These are phyloP conservation scores for Vanrija humicola DNA, from an alignment of 1,284 basidiomycete species.

Conservation along the genomic window DNA sequence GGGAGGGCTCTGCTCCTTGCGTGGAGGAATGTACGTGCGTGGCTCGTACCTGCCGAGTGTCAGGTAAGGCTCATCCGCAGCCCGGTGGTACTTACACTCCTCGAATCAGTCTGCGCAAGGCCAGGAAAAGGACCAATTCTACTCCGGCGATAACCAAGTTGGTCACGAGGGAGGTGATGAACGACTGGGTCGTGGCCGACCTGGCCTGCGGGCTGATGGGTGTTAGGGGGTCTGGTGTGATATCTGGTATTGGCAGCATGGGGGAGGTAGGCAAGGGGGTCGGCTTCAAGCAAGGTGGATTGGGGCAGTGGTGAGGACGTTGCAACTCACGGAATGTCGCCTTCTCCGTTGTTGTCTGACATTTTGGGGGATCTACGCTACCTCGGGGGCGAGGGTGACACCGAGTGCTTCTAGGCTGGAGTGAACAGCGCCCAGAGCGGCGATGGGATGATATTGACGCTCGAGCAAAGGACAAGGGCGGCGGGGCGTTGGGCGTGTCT, in stretches of 20 bases:
- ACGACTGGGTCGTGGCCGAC: conserved; percentile 54
- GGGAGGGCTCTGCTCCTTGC: conserved; percentile 32
- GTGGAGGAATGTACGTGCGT: conserved; percentile 58
- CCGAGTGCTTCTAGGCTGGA: too few relatives aligned
- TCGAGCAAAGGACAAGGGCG: too few relatives aligned
- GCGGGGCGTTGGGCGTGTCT: too few relatives aligned
- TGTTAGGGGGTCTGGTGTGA: background rate
- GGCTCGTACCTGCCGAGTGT: conserved; percentile 61
- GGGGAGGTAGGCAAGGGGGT: background rate
- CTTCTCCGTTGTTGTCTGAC: too few relatives aligned
- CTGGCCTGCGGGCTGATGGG: background rate
- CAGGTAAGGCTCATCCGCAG: conserved; percentile 36
- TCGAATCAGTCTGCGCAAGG: conserved; percentile 49
- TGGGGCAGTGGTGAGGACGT: background rate
- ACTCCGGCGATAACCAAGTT: conserved; percentile 54
- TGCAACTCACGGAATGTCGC: background rate
- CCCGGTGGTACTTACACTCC: conserved; percentile 35
- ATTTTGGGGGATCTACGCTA: too few relatives aligned
- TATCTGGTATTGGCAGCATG: background rate
- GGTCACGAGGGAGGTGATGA: conserved; percentile 64
- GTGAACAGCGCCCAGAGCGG: too few relatives aligned
- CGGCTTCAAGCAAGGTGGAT: background rate
- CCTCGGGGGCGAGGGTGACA: too few relatives aligned
- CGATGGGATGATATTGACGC: too few relatives aligned
- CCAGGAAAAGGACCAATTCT: conserved; percentile 65